phyloP scores from a whole-genome alignment of 2,329 filamentous ascomycete species.

The Epichloe sibirici region DNA sequence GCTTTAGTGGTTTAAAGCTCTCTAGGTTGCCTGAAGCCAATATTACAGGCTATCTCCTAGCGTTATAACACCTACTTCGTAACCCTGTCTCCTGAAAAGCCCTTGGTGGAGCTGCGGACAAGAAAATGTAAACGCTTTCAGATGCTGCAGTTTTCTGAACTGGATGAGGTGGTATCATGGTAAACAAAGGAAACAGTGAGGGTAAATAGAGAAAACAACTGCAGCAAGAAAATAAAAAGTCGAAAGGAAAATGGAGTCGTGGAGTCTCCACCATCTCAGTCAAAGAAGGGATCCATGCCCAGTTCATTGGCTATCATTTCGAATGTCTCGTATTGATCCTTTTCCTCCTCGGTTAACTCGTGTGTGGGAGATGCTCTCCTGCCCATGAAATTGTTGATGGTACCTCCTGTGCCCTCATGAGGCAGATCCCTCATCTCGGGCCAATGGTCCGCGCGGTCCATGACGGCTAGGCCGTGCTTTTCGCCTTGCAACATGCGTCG shows the following conservation, averaged over 20 bases:
- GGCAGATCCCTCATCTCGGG: conserved; percentile 15
- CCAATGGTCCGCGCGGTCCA: conserved; percentile 16
- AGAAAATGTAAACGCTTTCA: no score
- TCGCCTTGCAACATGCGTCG: conserved; percentile 34
- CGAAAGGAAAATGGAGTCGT: not conserved
- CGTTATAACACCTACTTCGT: no score
- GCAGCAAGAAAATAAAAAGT: not conserved
- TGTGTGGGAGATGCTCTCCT: not conserved
- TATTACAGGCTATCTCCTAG: no score
- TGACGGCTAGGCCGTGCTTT: conserved; percentile 17
- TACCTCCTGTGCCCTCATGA: conserved; percentile 13
- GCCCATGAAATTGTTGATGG: conserved; percentile 12
- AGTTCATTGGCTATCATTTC: conserved; percentile 10
- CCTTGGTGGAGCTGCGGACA: no score
- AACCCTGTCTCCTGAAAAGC: no score
- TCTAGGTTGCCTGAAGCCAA: no score
- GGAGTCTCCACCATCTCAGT: not conserved
- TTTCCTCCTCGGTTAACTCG: conserved; percentile 4
- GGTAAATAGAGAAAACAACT: no score
- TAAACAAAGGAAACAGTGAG: no score
- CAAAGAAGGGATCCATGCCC: conserved; percentile 7
- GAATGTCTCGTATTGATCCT: not conserved
- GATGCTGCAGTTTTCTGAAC: no score
- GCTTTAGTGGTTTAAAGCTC: no score
- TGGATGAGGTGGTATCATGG: no score